Percentiles rank a stretch among this genome's conserved stretches.
These are phyloP conservation scores for Cicer judaicum DNA, from an alignment of 306 rosid species.

Conservation along the genomic window DNA sequence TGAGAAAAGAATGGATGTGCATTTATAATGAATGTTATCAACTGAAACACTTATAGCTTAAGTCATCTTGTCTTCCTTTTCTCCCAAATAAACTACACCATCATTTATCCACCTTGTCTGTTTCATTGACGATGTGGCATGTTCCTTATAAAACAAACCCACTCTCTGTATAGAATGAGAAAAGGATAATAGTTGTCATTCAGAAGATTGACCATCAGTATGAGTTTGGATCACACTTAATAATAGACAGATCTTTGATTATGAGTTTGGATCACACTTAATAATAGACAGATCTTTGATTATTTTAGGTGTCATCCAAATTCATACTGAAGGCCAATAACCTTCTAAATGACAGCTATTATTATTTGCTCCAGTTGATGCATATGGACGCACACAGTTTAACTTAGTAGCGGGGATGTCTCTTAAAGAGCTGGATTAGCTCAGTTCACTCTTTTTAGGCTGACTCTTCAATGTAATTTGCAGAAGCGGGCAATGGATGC, in stretches of 20 bases:
- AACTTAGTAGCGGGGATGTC: neutral
- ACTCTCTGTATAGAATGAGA: neutral
- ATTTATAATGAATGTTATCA: slow-evolving; percentile 26
- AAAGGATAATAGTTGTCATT: neutral
- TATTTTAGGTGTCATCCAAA: neutral
- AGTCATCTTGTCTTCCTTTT: too few relatives aligned
- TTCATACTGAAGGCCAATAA: too few relatives aligned
- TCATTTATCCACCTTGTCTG: neutral
- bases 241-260: too few relatives aligned
- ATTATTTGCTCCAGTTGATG: too few relatives aligned
- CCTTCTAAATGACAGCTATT: too few relatives aligned
- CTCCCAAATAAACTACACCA: neutral
- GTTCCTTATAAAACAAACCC: neutral
- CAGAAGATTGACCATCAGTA: neutral
- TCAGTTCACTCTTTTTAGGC: slow-evolving; percentile 21
- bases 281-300: neutral
- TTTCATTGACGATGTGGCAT: neutral
- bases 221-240: neutral
- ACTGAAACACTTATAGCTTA: neutral
- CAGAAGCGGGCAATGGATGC: slow-evolving; percentile 81
- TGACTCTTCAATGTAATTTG: slow-evolving; percentile 42
- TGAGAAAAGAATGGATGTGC: slow-evolving; percentile 42
- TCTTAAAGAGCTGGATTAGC: neutral
- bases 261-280: too few relatives aligned
- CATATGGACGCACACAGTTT: neutral